Evolutionary conservation across 192 early-diverging fungal genomes (phyloP), one percentile per base, ranked within the genome.

Genomic region (Rhizophagus sp.): DNA sequence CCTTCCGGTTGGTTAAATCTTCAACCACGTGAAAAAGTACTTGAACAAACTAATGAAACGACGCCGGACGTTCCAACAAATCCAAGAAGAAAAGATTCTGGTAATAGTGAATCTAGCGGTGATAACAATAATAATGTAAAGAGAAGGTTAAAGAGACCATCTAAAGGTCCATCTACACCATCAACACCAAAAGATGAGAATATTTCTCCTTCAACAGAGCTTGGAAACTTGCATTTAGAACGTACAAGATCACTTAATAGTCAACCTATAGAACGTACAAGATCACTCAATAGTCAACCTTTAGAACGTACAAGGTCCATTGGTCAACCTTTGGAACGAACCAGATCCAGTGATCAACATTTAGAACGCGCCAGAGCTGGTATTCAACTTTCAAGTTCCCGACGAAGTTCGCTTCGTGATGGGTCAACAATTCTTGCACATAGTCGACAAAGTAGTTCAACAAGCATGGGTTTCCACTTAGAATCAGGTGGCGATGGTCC

Each of bases 381-480:
- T 17, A 10, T 15, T 57, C 52, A 19, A 57, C 3, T 17, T 17
- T 52, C 52, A 57, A 57, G 3, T 19, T 50, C 61, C 22, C 30
- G 61, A 15, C 13, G 62, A 39, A 65, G 39, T 13, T 52, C 62
- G 34, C 13, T 27, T 77, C 61, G 22, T 3, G 15, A 15, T 25
- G 25, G 15, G 13, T 41, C 36, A 19, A 24, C 63, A 47, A 27
- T 13, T 27, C 10, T 11, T 6, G 3, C 65, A 36, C 64, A 68
- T 33, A 78, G 65, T 62, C 57, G 75, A 64, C 61, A 64, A 66
- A 78, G 68, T n/a, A 78, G 76, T 78, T 49, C 19, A 27, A 75
- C 50, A 22, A 78, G 76, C n/a, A 33, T 78, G 44, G 76, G 76
- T 15, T 78, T 78, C 44, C 52, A 78, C 33, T 15, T 3, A n/a